Base-by-base conservation (phyloP, 2,329 filamentous ascomycete genomes). In the Neopestalotiopsis sp. region DNA sequence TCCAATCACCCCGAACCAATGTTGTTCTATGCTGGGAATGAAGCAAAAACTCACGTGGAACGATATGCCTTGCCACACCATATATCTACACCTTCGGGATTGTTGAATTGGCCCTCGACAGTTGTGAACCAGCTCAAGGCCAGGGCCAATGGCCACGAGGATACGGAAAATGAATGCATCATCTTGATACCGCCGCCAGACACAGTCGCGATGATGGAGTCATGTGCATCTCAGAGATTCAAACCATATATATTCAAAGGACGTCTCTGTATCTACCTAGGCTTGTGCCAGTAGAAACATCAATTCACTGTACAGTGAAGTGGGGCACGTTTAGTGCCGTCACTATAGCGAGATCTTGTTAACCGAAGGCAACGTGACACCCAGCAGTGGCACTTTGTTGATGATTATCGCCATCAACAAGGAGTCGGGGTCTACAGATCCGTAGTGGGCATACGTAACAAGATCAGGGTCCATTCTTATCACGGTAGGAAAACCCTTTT, bases 51-150 rank as follows among this genome's bases (percentile, higher is more conserved):
- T 74, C 73, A 83, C 78, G 74, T 79, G 49, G 76, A 75, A 40
- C 74, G 74, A 72, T 85, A 85, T 14, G 83, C 82, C 71, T 86
- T 86, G 10, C 84, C 84, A 74, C 84, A 84, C 83, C 83, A 85
- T 42, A 82, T 79, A 63, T 83, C 80, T 13, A 85, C 81, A 5
- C 82, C 81, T 49, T 79, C 73, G n/a, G 80, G 79, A 61, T 79
- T 79, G 59, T 80, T 79, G 70, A 81, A 78, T 56, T 73, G 73
- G 10, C 70, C 70, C 10, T 32, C 14, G 17, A 52, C 24, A 32
- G 40, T 6, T 12, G 28, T 56, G 34, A 57, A 58, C 14, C 34
- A 34, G 34, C 61, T 17, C 42, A 64, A 45, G 4, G 20, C 17
- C 12, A 64, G 6, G 24, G 52, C 49, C 45, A 45, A 58, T n/a